Conservation (phyloP, 345 rosid species). For the Rhodomyrtus tomentosa region DNA sequence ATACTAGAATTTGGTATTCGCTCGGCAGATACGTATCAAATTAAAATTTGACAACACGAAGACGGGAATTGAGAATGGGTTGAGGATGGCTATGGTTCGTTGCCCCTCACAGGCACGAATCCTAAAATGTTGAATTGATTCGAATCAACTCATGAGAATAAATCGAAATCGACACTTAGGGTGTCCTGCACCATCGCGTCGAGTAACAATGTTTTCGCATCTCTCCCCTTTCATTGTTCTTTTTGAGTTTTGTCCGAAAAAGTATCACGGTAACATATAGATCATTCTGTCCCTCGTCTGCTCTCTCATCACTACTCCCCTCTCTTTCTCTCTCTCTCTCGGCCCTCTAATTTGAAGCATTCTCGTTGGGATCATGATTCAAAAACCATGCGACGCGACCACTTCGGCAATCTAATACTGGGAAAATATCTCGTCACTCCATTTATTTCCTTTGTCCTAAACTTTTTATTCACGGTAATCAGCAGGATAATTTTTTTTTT, state of each 20-base stretch:
- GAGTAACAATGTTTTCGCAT: not conserved
- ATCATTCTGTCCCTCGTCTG: not conserved
- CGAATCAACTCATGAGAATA: not conserved
- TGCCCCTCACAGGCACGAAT: rapidly evolving
- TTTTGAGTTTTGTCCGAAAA: not conserved
- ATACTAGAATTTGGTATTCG: not conserved
- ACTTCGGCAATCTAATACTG: too few relatives aligned
- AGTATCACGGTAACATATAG: not conserved
- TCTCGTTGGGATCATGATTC: not conserved
- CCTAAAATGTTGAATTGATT: not conserved
- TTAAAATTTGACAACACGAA: not conserved
- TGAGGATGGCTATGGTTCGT: not conserved
- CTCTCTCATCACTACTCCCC: not conserved
- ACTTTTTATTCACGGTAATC: too few relatives aligned
- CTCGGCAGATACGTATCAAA: not conserved
- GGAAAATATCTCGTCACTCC: too few relatives aligned
- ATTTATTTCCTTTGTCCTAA: not conserved
- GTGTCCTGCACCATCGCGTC: not conserved
- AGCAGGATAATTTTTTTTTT: too few relatives aligned
- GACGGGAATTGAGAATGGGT: not conserved
- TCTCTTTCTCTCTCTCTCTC: not conserved
- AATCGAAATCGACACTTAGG: not conserved
- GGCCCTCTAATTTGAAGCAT: not conserved
- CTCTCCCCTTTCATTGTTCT: not conserved
- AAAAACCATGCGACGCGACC: not conserved